Base-by-base conservation (phyloP, 805 yeast species). In the Zygosaccharomyces siamensis region DNA sequence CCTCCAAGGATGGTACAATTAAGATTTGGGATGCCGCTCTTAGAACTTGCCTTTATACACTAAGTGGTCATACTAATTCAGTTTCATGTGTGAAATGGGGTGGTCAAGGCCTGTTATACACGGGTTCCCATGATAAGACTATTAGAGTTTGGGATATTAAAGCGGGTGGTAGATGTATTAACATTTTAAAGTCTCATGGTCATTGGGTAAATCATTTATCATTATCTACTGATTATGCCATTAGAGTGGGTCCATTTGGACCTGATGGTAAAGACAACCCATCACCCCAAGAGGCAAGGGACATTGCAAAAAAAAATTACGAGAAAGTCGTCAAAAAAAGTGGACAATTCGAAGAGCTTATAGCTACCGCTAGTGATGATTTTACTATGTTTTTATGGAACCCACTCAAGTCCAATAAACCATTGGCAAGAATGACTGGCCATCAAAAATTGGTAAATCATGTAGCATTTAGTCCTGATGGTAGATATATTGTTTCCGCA, bases 11-110 rank as follows among this genome's bases (percentile, higher is more conserved):
- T 66, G 88, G 95, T 18, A 83, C 96, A 1, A 74, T 90, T 10
- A 83, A 84, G 58, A 77, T 93, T 4, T 93, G 99, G 99, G 96
- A 92, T 60, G 77, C 89, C 2, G 76, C 80, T 11, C 70, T 83
- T 37, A 77, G 96, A 56, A 76, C 74, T 1, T 81, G 89, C 58
- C 60, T 78, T 45, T 73, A 77, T 64, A 84, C 95, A 1, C 71
- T 93, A 75, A 79, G 86, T 47, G 97, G 98, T 0, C 99, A 93
- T 63, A 77, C 89, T 28, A 80, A 86, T 43, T 79, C 95, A 0
- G 97, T 93, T 2, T 84, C 96, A 1, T 89, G 97, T 70, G 95
- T 90, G n/a, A 89, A 84, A 66, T 93, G 99, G 99, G 87, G 97
- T 49, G 99, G 99, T 2, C 72, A 80, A 40, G 88, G 89, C 46